Evolutionary conservation across 2,329 filamentous ascomycete genomes (phyloP).

Genomic region (Arthrinium phaeospermum): DNA sequence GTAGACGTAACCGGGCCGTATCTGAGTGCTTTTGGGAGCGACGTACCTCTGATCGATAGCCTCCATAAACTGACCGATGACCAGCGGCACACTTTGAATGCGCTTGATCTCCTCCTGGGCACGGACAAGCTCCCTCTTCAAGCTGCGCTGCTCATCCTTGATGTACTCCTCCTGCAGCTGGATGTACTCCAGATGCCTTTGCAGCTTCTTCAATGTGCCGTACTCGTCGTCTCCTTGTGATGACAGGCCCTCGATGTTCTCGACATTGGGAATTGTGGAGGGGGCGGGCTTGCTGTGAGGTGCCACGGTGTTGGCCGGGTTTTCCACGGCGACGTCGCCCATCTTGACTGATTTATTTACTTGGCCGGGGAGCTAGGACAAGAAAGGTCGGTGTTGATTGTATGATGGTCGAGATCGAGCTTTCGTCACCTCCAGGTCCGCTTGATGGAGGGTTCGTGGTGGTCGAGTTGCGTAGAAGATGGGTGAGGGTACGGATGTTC

Average conservation of each 20-base stretch:
- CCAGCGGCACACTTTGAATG: conserved; percentile 96
- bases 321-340: conserved; percentile 89
- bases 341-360: conserved; percentile 54
- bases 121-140: conserved; percentile 95
- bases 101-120: conserved; percentile 99
- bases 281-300: conserved; percentile 82
- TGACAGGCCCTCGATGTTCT: conserved; percentile 83
- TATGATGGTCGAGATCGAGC: background rate
- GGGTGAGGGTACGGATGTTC: conserved; percentile 3
- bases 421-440: background rate
- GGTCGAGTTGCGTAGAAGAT: background rate
- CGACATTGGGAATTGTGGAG: conserved; percentile 85
- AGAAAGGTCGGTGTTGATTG: background rate
- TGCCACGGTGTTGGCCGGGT: conserved; percentile 72
- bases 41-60: conserved; percentile 97
- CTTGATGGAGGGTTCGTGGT: background rate
- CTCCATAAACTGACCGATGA: conserved; percentile 99
- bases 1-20: background rate
- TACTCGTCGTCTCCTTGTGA: conserved; percentile 91
- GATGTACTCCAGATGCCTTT: conserved; percentile 97
- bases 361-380: background rate
- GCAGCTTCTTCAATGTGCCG: conserved; percentile 92
- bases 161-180: conserved; percentile 99
- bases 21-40: conserved; percentile 24
- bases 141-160: conserved; percentile 98